These are phyloP conservation scores for Tephrocybe sp. DNA, from an alignment of 768 basidiomycete genomes.

Conservation along the genomic window DNA sequence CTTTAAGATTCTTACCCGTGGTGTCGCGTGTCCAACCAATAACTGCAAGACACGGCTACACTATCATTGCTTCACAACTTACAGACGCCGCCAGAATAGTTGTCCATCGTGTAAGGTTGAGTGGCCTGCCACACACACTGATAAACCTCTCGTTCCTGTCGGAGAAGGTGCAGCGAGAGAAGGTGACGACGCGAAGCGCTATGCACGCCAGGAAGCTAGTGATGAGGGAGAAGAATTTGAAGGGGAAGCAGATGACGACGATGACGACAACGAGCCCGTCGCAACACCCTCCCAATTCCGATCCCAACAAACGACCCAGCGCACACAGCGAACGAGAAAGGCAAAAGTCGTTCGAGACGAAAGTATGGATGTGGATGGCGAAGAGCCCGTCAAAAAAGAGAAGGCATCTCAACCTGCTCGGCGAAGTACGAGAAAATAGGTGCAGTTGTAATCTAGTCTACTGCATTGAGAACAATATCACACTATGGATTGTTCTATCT, in stretches of 20 bases:
- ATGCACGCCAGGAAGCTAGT: constrained; percentile 29
- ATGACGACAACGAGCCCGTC: constrained; percentile 43
- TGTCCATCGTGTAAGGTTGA: constrained; percentile 60
- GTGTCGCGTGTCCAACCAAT: constrained; percentile 56
- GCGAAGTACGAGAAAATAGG: constrained; percentile 18
- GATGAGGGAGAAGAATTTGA: constrained; percentile 45
- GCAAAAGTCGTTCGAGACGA: constrained; percentile 24
- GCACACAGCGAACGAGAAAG: constrained; percentile 33
- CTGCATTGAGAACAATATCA: background rate
- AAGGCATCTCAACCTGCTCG: constrained; percentile 14
- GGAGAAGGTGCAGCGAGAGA: constrained; percentile 71
- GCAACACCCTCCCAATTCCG: constrained; percentile 20
- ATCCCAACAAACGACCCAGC: constrained; percentile 19
- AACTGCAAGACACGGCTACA: constrained; percentile 71
- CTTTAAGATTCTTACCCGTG: constrained; percentile 64
- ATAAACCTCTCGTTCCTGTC: constrained; percentile 49
- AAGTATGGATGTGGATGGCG: constrained; percentile 44
- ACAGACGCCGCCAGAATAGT: constrained; percentile 37
- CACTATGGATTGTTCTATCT: background rate
- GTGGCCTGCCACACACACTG: constrained; percentile 58
- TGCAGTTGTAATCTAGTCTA: constrained; percentile 12
- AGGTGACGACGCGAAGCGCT: constrained; percentile 50
- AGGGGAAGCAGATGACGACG: constrained; percentile 40
- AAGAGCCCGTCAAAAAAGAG: constrained; percentile 18
- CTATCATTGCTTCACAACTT: constrained; percentile 58